phyloP scores from a whole-genome alignment of 352 stramenopile genomes.

The Phytophthora brassicae region DNA sequence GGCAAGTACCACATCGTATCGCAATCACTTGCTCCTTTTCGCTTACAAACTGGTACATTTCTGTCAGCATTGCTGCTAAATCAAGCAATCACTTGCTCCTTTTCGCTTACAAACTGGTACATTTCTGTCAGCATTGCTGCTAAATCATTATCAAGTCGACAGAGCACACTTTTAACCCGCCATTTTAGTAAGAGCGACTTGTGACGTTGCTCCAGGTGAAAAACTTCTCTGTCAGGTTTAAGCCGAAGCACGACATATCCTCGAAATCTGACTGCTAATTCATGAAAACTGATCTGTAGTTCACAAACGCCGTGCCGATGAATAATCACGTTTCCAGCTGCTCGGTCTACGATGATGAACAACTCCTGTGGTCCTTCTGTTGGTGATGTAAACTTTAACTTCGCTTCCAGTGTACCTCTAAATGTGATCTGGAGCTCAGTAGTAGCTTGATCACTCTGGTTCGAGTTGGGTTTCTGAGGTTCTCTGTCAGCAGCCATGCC shows the following conservation, averaged over 20 bases:
- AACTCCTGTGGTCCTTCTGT: slow-evolving; percentile 41
- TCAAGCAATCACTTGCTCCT: slow-evolving; percentile 52
- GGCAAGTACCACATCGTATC: slow-evolving; percentile 65
- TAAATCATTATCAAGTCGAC: slow-evolving; percentile 51
- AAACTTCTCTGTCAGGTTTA: slow-evolving; percentile 57
- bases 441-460: slow-evolving; percentile 20
- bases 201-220: slow-evolving; percentile 45
- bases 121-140: slow-evolving; percentile 51
- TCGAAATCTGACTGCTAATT: slow-evolving; percentile 45
- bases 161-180: slow-evolving; percentile 47
- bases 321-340: slow-evolving; percentile 53
- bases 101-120: slow-evolving; percentile 52
- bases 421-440: slow-evolving; percentile 65
- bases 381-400: slow-evolving; percentile 42
- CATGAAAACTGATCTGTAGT: slow-evolving; percentile 56
- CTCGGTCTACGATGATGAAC: slow-evolving; percentile 38
- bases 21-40: slow-evolving; percentile 54
- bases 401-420: slow-evolving; percentile 43
- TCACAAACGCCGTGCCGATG: slow-evolving; percentile 41
- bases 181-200: slow-evolving; percentile 50
- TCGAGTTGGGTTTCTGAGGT: not conserved
- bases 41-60: slow-evolving; percentile 52
- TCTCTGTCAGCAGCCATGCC: slow-evolving; percentile 24
- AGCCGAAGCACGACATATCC: slow-evolving; percentile 48
- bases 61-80: slow-evolving; percentile 45